Percentiles rank a stretch among this genome's conserved stretches.
Conservation (phyloP, 495 filamentous ascomycete species). For the Recurvomyces mirabilis region DNA sequence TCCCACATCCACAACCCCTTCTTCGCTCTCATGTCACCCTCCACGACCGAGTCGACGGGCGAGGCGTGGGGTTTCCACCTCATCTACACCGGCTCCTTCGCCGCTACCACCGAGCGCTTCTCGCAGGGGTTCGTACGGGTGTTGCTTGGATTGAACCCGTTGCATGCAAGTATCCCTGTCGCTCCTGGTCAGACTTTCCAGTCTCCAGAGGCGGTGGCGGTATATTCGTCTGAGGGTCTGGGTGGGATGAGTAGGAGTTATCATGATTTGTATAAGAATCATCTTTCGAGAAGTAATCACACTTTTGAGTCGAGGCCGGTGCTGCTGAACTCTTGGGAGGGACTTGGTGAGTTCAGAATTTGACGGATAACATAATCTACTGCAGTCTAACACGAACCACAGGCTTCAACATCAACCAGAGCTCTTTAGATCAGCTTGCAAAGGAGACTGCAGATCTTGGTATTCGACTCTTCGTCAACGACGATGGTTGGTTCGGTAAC, state of each 20-base stretch:
- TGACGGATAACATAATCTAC: too few species aligned
- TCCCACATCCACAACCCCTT: conserved; percentile 47
- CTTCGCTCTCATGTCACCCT: conserved; percentile 38
- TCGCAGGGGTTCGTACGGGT: conserved; percentile 44
- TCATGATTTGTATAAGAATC: conserved; percentile 43
- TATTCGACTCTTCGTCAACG: conserved; percentile 42
- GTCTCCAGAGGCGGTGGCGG: conserved; percentile 43
- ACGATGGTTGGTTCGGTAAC: conserved; percentile 49
- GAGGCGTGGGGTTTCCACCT: conserved; percentile 46
- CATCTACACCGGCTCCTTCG: conserved; percentile 43
- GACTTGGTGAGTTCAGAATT: too few species aligned
- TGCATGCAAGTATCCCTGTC: conserved; percentile 39
- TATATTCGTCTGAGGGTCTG: conserved; percentile 41
- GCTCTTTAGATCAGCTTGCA: conserved; percentile 37
- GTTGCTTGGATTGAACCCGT: conserved; percentile 40
- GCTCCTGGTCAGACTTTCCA: conserved; percentile 37
- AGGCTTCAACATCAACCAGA: conserved; percentile 38
- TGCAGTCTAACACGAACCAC: too few species aligned
- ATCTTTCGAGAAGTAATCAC: conserved; percentile 43
- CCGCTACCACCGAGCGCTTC: conserved; percentile 41
- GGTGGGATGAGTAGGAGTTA: conserved; percentile 44
- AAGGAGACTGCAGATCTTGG: conserved; percentile 41
- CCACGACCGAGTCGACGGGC: conserved; percentile 41
- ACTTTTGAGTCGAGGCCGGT: conserved; percentile 38
- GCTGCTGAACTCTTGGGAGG: conserved; percentile 48